Evolutionary conservation across 768 basidiomycete genomes (phyloP).

Genomic region (Phylloporus scabripes): DNA sequence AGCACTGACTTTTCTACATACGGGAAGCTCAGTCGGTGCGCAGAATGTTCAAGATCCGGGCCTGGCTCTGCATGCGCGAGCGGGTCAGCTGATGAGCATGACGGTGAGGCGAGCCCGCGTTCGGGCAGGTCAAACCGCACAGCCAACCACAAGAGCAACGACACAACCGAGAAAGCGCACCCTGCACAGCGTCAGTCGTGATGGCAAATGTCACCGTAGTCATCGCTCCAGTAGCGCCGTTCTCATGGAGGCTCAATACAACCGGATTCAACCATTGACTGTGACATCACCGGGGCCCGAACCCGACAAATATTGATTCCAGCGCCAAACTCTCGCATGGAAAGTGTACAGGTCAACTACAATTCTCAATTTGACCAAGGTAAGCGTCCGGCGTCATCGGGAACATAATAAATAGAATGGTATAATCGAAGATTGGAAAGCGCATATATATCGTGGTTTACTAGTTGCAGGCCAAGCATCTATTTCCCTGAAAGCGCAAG

Average conservation of each 20-base stretch:
- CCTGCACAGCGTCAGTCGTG: background rate
- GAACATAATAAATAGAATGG: background rate
- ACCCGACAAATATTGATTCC: too few relatives aligned
- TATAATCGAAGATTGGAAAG: background rate
- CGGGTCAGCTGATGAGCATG: conserved; percentile 6
- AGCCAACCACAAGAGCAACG: background rate
- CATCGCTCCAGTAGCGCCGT: background rate
- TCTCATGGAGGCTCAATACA: background rate
- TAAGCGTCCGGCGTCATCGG: background rate
- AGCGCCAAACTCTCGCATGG: background rate
- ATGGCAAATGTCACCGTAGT: background rate
- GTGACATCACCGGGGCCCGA: background rate
- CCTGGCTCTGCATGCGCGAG: background rate
- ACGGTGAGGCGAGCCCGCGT: background rate
- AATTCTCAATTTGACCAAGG: background rate
- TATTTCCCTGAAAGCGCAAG: background rate
- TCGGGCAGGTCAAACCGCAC: conserved; percentile 1
- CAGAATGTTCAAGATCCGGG: background rate
- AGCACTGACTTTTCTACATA: background rate
- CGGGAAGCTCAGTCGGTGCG: background rate
- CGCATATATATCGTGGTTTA: background rate
- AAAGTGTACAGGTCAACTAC: background rate
- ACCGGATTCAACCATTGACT: background rate
- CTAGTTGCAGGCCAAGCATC: background rate
- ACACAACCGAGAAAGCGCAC: background rate